Base-by-base conservation (phyloP, 768 basidiomycete species). In the Sarcomyxa edulis region DNA sequence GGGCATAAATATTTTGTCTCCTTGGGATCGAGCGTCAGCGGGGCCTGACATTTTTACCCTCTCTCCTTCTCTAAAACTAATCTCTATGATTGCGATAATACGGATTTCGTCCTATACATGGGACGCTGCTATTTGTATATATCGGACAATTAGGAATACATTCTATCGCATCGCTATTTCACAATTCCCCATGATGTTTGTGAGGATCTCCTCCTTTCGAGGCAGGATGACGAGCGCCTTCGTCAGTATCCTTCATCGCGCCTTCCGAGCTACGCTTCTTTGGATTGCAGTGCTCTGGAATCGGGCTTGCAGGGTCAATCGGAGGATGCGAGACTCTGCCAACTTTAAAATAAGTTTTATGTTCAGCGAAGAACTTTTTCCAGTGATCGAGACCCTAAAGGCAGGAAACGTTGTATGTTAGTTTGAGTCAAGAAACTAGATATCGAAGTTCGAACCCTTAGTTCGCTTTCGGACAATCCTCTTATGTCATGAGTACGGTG, bases 401-500 rank as follows among this genome's bases (percentile, higher is more conserved):
- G 44, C 33, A 32, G 24, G 18, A 19, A 18, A 21, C n/a, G 32
- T 34, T 16, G 9, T 12, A 35, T 32, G 18, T 25, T n/a, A 15
- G 22, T 35, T 15, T 28, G 8, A 15, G 39, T 14, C 29, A 9
- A 37, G 12, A 35, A 4, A 23, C 20, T 12, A 12, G 28, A 37
- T 27, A 20, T 15, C n/a, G 11, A 26, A 5, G 25, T 11, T 64
- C 78, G 51, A 56, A 87, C 94, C 55, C 68, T 59, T 45, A 84
- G 57, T 61, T 97, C 89, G 43, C 65, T 59, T 36, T 83, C 78
- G 24, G 68, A 71, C 48, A 98, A 60, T 11, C 85, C 95, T 45
- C 94, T 81, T 44, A 84, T 66, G 64, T 98, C 94, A 63, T 96
- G 85, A 26, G 93, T 97, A 31, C 79, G 76, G 62, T 98, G 94